Percentiles rank a stretch among this genome's conserved stretches.
Conservation (phyloP, 768 basidiomycete genomes). For the Pilatotrama ljubarskyi region DNA sequence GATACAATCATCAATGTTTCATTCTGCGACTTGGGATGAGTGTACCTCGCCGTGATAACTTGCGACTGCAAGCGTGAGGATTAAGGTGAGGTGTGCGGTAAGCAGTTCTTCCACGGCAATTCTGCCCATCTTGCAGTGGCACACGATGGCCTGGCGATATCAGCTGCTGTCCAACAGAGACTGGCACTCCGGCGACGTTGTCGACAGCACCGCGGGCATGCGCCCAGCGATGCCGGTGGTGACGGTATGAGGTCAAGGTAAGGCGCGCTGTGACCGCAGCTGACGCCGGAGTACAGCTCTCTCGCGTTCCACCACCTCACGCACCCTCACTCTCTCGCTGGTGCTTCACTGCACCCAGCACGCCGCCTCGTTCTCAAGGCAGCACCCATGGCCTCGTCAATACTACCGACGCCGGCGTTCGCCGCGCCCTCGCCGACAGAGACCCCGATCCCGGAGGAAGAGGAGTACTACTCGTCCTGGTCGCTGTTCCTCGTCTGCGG, state of each 20-base stretch:
- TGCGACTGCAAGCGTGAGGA: too few relatives aligned
- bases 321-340: not conserved
- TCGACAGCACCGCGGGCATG: not conserved
- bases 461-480: conserved; percentile 92
- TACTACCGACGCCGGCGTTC: conserved; percentile 13
- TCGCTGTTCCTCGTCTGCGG: conserved; percentile 91
- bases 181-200: too few relatives aligned
- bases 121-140: too few relatives aligned
- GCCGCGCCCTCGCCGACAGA: conserved; percentile 17
- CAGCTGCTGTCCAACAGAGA: too few relatives aligned
- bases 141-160: too few relatives aligned
- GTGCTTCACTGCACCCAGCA: conserved; percentile 17
- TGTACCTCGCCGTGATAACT: too few relatives aligned
- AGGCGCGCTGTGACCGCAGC: conserved; percentile 9
- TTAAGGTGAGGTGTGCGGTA: too few relatives aligned
- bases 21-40: too few relatives aligned
- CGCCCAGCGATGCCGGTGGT: not conserved
- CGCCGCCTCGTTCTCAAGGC: not conserved
- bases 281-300: conserved; percentile 6
- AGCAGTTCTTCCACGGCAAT: too few relatives aligned
- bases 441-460: conserved; percentile 55
- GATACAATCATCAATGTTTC: too few relatives aligned
- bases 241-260: conserved; percentile 2
- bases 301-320: conserved; percentile 9
- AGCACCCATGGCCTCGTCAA: conserved; percentile 15